Percentiles rank a stretch among this genome's conserved stretches.
Conservation (phyloP, 495 filamentous ascomycete species). For the Penicillium simplicissimum region DNA sequence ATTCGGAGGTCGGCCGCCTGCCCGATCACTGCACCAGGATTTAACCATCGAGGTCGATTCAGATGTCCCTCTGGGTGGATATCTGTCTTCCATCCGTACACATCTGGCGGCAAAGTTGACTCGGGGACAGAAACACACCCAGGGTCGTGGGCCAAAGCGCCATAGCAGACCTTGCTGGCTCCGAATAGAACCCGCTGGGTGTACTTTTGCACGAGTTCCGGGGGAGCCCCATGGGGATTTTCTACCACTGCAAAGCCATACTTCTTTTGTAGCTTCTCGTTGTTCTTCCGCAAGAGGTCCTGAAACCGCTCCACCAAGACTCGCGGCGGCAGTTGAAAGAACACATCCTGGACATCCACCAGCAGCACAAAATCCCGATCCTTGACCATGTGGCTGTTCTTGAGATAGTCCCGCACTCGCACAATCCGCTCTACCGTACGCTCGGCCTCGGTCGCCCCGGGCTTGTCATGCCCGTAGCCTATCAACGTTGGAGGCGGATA, state of each 20-base stretch:
- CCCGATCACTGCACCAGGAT: constrained; percentile 54
- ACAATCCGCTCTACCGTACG: constrained; percentile 47
- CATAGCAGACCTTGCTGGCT: constrained; percentile 59
- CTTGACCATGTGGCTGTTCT: constrained; percentile 44
- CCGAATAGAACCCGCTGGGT: constrained; percentile 60
- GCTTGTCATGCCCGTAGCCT: constrained; percentile 40
- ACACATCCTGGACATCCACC: constrained; percentile 56
- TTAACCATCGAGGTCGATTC: constrained; percentile 54
- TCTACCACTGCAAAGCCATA: constrained; percentile 48
- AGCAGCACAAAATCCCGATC: constrained; percentile 63
- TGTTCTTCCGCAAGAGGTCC: constrained; percentile 47
- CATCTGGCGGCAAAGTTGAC: constrained; percentile 56
- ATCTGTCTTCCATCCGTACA: constrained; percentile 59
- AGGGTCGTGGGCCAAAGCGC: constrained; percentile 43
- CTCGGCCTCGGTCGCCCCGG: constrained; percentile 35
- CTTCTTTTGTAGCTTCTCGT: constrained; percentile 45
- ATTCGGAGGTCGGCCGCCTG: constrained; percentile 50
- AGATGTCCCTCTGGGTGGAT: constrained; percentile 34
- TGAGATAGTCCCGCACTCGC: constrained; percentile 55
- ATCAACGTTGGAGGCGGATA: constrained; percentile 62
- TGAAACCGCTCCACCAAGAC: constrained; percentile 59
- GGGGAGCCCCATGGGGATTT: constrained; percentile 19
- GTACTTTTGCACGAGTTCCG: constrained; percentile 48
- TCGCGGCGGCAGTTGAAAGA: constrained; percentile 63
- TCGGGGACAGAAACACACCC: constrained; percentile 57